Evolutionary conservation across 192 early-diverging fungal genomes (phyloP).

Genomic region (Coemansia erecta): DNA sequence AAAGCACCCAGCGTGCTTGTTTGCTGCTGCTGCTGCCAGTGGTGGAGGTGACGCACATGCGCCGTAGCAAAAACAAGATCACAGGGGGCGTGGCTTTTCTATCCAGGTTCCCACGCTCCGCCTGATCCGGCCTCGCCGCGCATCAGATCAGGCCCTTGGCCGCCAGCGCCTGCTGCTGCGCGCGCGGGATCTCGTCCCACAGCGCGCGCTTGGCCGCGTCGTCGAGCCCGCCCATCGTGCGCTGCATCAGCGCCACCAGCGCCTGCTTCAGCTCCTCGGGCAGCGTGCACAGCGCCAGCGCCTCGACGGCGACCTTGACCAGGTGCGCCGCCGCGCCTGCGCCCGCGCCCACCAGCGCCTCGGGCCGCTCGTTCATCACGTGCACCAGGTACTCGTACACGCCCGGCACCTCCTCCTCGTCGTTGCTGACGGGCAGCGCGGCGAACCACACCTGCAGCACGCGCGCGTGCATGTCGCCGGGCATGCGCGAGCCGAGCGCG

Average conservation of each 20-base stretch:
- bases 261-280: constrained; percentile 29
- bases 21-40: background rate
- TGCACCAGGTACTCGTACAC: constrained; percentile 77
- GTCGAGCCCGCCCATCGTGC: constrained; percentile 31
- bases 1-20: background rate
- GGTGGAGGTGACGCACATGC: too few species aligned
- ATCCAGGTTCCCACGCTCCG: background rate
- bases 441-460: constrained; percentile 75
- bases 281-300: constrained; percentile 33
- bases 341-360: constrained; percentile 29
- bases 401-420: constrained; percentile 81
- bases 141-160: constrained; percentile 35
- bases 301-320: constrained; percentile 35
- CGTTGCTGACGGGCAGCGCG: constrained; percentile 79
- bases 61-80: too few species aligned
- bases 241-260: constrained; percentile 26
- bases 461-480: constrained; percentile 54
- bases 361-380: constrained; percentile 55
- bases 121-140: too few species aligned
- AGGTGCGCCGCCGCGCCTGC: constrained; percentile 28
- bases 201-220: constrained; percentile 23
- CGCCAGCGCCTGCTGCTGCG: constrained; percentile 51
- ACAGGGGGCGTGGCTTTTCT: too few species aligned
- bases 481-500: constrained; percentile 57
- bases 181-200: constrained; percentile 43